Conservation (phyloP, 345 rosid genomes). For the Dipteronia dyeriana region DNA sequence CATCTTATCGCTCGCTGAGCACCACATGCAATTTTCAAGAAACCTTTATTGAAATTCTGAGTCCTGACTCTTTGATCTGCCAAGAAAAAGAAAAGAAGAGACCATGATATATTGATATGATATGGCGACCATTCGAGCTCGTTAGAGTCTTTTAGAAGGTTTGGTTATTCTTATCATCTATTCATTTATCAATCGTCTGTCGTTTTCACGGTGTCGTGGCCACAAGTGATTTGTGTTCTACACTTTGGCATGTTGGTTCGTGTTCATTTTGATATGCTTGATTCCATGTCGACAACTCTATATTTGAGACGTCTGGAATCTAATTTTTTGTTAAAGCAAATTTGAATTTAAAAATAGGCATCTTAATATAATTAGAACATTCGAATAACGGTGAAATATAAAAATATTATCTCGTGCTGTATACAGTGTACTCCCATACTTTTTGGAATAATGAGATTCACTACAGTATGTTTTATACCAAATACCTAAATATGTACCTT, state of each 20-base stretch:
- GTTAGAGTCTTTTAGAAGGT: not conserved
- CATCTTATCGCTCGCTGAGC: not conserved
- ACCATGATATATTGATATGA: not conserved
- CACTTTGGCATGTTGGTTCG: not conserved
- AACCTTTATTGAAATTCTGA: not conserved
- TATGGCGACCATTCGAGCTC: not conserved
- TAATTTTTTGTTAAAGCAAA: not conserved
- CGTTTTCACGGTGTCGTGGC: not conserved
- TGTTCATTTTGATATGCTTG: constrained; percentile 9
- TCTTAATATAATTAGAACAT: not conserved
- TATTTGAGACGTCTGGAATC: constrained; percentile 9
- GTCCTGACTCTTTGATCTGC: not conserved
- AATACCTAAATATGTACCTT: no score
- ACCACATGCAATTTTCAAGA: not conserved
- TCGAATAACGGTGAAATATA: no score
- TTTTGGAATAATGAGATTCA: not conserved
- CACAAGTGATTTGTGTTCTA: not conserved
- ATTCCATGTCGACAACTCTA: not conserved
- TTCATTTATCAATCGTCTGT: not conserved
- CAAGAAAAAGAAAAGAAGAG: not conserved
- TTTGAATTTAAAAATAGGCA: not conserved
- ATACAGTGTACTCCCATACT: not conserved
- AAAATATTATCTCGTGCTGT: not conserved
- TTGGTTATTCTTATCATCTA: not conserved
- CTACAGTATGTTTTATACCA: not conserved